These are phyloP conservation scores for Lavandula angustifolia DNA, from an alignment of 257 asterid genomes.

Conservation along the genomic window DNA sequence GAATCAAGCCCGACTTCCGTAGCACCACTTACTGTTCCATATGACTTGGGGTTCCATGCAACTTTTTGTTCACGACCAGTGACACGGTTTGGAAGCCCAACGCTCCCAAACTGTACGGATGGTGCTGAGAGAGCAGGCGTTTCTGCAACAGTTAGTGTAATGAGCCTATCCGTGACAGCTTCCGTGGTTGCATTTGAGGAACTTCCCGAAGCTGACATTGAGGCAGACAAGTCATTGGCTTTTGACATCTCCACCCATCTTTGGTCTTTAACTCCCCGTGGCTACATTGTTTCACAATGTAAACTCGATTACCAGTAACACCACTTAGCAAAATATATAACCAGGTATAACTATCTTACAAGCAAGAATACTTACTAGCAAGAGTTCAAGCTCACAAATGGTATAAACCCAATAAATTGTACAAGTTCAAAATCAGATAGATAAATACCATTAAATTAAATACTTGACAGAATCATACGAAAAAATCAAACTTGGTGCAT, in stretches of 20 bases:
- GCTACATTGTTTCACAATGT: conserved; percentile 47
- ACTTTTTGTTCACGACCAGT: conserved; percentile 48
- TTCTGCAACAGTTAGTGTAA: conserved; percentile 50
- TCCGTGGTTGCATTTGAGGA: conserved; percentile 44
- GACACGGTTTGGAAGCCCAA: conserved; percentile 37
- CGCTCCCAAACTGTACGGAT: conserved; percentile 46
- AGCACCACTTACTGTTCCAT: conserved; percentile 58
- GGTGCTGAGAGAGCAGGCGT: conserved; percentile 41
- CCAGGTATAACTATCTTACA: no score
- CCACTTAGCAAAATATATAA: neutral
- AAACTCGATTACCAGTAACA: conserved; percentile 13
- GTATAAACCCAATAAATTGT: no score
- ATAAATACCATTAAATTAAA: no score
- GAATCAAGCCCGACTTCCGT: conserved; percentile 35
- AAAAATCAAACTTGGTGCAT: no score
- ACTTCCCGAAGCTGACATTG: conserved; percentile 38
- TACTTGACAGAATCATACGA: no score
- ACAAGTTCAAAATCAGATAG: no score
- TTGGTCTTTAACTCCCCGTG: conserved; percentile 46
- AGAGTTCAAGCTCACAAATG: no score
- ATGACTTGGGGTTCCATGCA: conserved; percentile 67
- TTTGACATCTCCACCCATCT: conserved; percentile 57
- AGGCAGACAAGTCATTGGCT: conserved; percentile 31
- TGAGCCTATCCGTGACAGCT: conserved; percentile 45
- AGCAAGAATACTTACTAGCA: no score